Evolutionary conservation across 139 green algal genomes (phyloP), one percentile per base, ranked within the genome.

Genomic region (Picochlorum sp.): DNA sequence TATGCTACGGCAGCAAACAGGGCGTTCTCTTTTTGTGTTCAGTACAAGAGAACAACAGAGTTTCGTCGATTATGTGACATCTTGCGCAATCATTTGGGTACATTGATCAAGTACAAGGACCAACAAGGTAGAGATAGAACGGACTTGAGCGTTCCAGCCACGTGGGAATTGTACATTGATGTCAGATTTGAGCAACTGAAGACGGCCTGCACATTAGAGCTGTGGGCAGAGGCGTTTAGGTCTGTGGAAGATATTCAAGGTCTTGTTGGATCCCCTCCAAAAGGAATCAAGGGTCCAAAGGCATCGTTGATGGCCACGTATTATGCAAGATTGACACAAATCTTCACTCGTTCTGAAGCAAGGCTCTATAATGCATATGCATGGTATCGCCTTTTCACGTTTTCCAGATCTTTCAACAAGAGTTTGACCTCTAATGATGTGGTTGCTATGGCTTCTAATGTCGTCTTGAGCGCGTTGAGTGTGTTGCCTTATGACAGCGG

Each of bases 181-280:
- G 96, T 90, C 8, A 84, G 94, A 56, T 98, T 98, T 74, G 91
- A 98, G 80, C 91, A 93, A 81, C 83, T 93, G 68, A 49, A 71
- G 26, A 67, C 46, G 14, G 69, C 54, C 21, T 95, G 89, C 66
- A 87, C 96, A 58, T 83, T 99, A 65, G 90, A 92, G 79, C 82
- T 99, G 76, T 99, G 94, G 94, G 90, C 91, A 18, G 94, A 99
- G 82, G 94, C 94, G 1, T 99, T 98, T 81, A 80, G 94, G 49
- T 88, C 76, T n/a, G 87, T 99, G 54, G 94, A 99, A 84, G 94
- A 99, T 76, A 97, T 99, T 71, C 84, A 97, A 74, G 80, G 80
- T 37, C 84, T 99, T 28, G 84, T 96, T 21, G 57, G 73, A n/a
- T 75, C 95, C 32, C 58, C 68, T 18, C 67, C 68, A 26, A 69